Percentiles rank a stretch among this genome's conserved stretches.
Evolutionary conservation across 2,329 filamentous ascomycete species (phyloP).

Genomic region (Colletotrichum eleusines): DNA sequence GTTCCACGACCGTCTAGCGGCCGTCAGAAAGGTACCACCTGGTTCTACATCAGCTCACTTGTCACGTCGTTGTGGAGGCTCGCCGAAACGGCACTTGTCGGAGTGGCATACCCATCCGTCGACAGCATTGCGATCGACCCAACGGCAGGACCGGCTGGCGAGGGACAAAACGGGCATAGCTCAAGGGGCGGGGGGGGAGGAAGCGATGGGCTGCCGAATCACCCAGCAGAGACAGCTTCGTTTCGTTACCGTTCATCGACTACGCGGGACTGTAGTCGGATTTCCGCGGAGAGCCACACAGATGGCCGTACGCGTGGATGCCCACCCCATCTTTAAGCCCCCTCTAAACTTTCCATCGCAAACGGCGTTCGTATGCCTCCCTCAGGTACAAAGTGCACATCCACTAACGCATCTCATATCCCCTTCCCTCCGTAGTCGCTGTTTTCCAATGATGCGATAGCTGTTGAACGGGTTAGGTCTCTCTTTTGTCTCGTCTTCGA

Average conservation of each 20-base stretch:
- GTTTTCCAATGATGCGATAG: neutral
- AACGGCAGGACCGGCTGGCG: neutral
- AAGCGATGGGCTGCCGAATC: neutral
- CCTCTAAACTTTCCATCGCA: no score
- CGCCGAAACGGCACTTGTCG: neutral
- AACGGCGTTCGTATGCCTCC: neutral
- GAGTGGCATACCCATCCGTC: neutral
- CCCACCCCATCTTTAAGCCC: neutral
- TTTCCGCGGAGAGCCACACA: neutral
- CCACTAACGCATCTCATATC: no score
- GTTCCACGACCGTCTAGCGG: neutral
- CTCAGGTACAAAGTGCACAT: neutral
- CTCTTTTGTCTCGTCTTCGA: neutral
- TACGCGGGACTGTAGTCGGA: neutral
- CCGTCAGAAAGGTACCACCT: neutral
- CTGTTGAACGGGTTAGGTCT: neutral
- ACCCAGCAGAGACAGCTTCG: neutral
- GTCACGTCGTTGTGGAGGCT: no score
- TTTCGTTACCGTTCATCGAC: neutral
- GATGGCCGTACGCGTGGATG: neutral
- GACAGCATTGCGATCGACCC: no score
- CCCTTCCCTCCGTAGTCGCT: neutral
- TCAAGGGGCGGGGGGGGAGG: neutral
- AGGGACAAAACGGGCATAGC: neutral
- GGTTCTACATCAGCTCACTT: neutral